Base-by-base conservation (phyloP, 768 basidiomycete species). In the Paxillus rubicundulus region DNA sequence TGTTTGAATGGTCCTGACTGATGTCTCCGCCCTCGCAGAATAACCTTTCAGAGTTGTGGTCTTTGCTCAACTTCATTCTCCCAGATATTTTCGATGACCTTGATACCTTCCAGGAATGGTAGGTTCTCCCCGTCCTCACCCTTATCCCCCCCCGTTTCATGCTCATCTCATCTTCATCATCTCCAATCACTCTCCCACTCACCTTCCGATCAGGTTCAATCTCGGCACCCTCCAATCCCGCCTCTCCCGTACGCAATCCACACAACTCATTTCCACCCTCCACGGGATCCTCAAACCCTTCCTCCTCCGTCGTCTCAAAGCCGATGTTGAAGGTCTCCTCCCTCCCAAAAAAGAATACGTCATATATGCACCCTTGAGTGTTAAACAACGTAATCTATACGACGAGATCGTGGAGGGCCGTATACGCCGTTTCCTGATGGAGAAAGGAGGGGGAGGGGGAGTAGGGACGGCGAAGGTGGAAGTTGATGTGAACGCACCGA, bases 311-410 rank as follows among this genome's bases (percentile, higher is more conserved):
- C 83, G 97, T 10, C 77, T 98, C 51, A 98, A 98, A 69, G 84
- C 75, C 6, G 97, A 99, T 59, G 96, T 98, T 9, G 80, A 82
- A 53, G 78, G 80, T 50, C 64, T 79, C 21, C 74, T 98, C 4
- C 97, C 97, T 0, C 89, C 89, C 3, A 93, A 92, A 73, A 94
- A 94, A 68, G 92, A 94, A 69, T 99, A 99, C 61, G 83, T 98
- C 2, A 78, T 98, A 0, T 96, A 95, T 54, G 93, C 93, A 0
- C 93, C 94, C 0, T 74, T 98, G 7, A 97, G 85, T 49, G 73
- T 82, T 21, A 77, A 79, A 47, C 97, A 98, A 64, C 83, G 85
- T n/a, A 82, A 89, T 52, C 73, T 96, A 21, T 98, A 96, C 61
- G 85, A 93, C 52, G 81, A 81, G 5, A 83, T 95, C 16, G 74